A percentile compares a stretch with the other conserved stretches of the same genome.
These are phyloP conservation scores for Exophiala viscosa DNA, from an alignment of 2,329 filamentous ascomycete genomes.

Conservation along the genomic window DNA sequence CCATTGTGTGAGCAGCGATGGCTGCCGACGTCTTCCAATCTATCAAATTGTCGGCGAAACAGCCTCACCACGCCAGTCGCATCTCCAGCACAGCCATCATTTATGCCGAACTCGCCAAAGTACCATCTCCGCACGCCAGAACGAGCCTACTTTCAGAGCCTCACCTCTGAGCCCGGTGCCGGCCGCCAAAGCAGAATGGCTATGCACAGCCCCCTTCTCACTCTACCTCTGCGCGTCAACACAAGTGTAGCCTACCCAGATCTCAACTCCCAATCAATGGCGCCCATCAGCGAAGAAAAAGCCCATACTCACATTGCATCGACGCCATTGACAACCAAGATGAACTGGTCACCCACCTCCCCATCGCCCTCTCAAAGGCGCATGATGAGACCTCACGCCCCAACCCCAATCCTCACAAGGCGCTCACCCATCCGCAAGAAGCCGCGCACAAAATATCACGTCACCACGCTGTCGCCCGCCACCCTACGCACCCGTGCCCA, in stretches of 20 bases:
- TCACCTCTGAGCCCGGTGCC: slow-evolving; percentile 4
- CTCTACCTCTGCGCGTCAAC: slow-evolving; percentile 22
- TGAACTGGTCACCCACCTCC: slow-evolving; percentile 7
- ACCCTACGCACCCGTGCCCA: slow-evolving; percentile 4
- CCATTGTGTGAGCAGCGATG: not conserved
- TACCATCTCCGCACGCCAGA: slow-evolving; percentile 4
- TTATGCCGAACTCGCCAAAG: not conserved
- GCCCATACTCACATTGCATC: not conserved
- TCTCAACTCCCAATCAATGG: not conserved
- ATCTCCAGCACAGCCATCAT: slow-evolving; percentile 9
- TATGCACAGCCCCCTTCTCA: slow-evolving; percentile 13
- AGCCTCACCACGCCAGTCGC: slow-evolving; percentile 14
- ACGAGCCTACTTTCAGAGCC: slow-evolving; percentile 6
- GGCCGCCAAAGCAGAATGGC: slow-evolving; percentile 22
- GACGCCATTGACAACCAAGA: not conserved
- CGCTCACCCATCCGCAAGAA: slow-evolving; percentile 22
- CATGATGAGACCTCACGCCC: not conserved
- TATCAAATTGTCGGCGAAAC: slow-evolving; percentile 14
- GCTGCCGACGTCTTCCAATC: slow-evolving; percentile 1
- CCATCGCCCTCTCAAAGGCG: not conserved
- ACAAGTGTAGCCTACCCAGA: slow-evolving; percentile 8
- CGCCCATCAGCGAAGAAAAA: not conserved
- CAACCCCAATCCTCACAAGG: slow-evolving; percentile 4
- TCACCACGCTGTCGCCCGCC: slow-evolving; percentile 8
- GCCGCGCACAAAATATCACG: slow-evolving; percentile 9